Percentiles rank a stretch among this genome's conserved stretches.
These are phyloP conservation scores for Madurella fahalii DNA, from an alignment of 2,329 filamentous ascomycete species.

Conservation along the genomic window DNA sequence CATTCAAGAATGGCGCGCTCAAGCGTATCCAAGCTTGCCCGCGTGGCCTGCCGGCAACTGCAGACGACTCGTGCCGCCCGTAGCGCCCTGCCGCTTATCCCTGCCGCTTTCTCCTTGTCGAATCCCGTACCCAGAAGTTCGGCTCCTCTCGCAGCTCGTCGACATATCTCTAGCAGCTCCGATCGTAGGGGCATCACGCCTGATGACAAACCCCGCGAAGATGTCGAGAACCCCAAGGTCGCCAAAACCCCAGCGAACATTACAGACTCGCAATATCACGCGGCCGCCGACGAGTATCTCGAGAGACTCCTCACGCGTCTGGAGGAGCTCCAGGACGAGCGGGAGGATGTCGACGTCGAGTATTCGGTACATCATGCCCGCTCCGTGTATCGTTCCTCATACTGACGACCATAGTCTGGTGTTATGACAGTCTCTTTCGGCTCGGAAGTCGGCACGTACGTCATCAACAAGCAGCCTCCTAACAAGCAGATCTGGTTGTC, in stretches of 20 bases:
- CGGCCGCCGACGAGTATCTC: constrained; percentile 72
- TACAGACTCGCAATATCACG: constrained; percentile 68
- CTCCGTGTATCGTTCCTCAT: not conserved
- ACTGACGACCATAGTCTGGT: constrained; percentile 58
- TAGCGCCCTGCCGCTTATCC: constrained; percentile 19
- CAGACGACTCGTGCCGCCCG: constrained; percentile 26
- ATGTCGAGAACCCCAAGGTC: constrained; percentile 36
- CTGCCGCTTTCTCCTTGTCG: not conserved
- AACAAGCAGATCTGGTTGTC: constrained; percentile 98
- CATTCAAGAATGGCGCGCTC: constrained; percentile 31
- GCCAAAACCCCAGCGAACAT: constrained; percentile 55
- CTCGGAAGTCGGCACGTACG: constrained; percentile 67
- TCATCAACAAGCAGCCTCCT: constrained; percentile 97
- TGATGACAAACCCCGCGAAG: constrained; percentile 45
- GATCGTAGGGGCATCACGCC: constrained; percentile 53
- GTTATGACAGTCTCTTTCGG: constrained; percentile 74
- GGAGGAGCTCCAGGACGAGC: constrained; percentile 70
- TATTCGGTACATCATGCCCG: constrained; percentile 62
- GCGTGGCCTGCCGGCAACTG: constrained; percentile 34
- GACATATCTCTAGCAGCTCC: constrained; percentile 33
- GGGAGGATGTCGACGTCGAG: constrained; percentile 79
- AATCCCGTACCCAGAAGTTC: constrained; percentile 9
- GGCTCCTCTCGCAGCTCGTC: not conserved
- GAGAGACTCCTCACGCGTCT: constrained; percentile 53
- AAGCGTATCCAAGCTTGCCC: constrained; percentile 36